Evolutionary conservation across 2,329 filamentous ascomycete genomes (phyloP).

Genomic region (Thielaviopsis cerberus): DNA sequence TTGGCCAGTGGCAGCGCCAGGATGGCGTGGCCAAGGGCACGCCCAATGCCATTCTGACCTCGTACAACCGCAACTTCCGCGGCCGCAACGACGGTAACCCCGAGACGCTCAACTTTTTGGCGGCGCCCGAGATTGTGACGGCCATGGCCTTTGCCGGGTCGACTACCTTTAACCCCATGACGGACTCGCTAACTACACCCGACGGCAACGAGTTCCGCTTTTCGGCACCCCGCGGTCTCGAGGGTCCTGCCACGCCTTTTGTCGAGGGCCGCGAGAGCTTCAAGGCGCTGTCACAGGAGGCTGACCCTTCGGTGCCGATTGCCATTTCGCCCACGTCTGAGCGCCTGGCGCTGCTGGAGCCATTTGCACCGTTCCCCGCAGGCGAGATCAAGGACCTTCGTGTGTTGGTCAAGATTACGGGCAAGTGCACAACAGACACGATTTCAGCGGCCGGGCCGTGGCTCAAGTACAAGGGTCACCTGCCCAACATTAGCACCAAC

Average conservation of each 20-base stretch:
- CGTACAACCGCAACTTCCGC: constrained; percentile 96
- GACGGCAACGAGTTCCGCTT: constrained; percentile 74
- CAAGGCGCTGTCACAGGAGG: constrained; percentile 50
- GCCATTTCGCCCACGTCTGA: constrained; percentile 73
- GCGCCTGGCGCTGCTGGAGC: constrained; percentile 76
- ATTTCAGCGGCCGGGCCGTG: constrained; percentile 93
- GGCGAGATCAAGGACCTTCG: constrained; percentile 58
- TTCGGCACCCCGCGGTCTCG: constrained; percentile 53
- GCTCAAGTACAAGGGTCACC: constrained; percentile 98
- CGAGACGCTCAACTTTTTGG: constrained; percentile 95
- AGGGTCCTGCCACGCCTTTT: constrained; percentile 47
- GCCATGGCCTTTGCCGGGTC: constrained; percentile 84
- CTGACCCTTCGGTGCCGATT: constrained; percentile 53
- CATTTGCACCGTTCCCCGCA: constrained; percentile 67
- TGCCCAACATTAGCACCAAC: constrained; percentile 95
- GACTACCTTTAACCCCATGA: constrained; percentile 92
- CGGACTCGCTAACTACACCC: constrained; percentile 63
- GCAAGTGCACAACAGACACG: constrained; percentile 97
- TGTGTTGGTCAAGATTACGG: constrained; percentile 88
- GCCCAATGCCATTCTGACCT: constrained; percentile 83
- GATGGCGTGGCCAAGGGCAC: constrained; percentile 73
- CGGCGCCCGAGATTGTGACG: constrained; percentile 89
- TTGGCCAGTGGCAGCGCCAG: constrained; percentile 86
- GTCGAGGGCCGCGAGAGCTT: constrained; percentile 59
- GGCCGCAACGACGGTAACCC: constrained; percentile 94